Conservation (phyloP, 495 filamentous ascomycete species). For the Lineolata rhizophorae region DNA sequence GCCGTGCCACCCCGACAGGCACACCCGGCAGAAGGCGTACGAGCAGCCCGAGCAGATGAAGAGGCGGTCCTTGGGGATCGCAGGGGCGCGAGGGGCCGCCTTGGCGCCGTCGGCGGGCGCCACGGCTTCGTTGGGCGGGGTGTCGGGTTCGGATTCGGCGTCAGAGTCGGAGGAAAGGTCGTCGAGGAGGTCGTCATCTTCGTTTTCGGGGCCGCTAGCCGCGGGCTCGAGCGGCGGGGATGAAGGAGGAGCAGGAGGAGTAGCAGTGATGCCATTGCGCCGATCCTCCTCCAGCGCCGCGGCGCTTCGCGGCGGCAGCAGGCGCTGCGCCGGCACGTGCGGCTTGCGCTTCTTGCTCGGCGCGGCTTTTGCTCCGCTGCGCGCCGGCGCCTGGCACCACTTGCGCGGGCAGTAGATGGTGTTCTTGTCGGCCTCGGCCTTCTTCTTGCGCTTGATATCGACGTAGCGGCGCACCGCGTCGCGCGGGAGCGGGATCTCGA, state of each 20-base stretch:
- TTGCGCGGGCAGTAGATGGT: slow-evolving; percentile 85
- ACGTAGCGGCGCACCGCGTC: slow-evolving; percentile 70
- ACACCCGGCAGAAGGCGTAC: slow-evolving; percentile 76
- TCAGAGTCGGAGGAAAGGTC: slow-evolving; percentile 20
- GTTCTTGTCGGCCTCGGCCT: slow-evolving; percentile 71
- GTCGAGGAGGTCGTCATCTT: too few relatives aligned
- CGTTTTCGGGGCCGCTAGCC: too few relatives aligned
- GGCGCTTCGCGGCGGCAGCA: slow-evolving; percentile 23
- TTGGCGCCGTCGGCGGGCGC: not conserved
- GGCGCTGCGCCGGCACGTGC: slow-evolving; percentile 39
- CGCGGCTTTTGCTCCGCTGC: slow-evolving; percentile 28
- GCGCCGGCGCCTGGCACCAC: slow-evolving; percentile 87
- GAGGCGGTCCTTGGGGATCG: slow-evolving; percentile 29
- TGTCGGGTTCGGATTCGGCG: slow-evolving; percentile 9
- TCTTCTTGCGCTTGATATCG: slow-evolving; percentile 71
- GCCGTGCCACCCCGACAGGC: slow-evolving; percentile 70
- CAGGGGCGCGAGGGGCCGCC: not conserved
- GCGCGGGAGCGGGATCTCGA: slow-evolving; percentile 58
- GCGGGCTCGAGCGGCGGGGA: too few relatives aligned
- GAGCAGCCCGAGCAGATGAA: slow-evolving; percentile 73
- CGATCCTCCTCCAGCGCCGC: slow-evolving; percentile 2
- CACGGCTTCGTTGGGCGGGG: slow-evolving; percentile 1
- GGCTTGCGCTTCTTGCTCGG: slow-evolving; percentile 35
- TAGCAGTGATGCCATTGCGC: too few relatives aligned
- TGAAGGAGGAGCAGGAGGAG: too few relatives aligned